Percentiles rank a stretch among this genome's conserved stretches.
Conservation (phyloP, 2,329 filamentous ascomycete species). For the Alternaria sp. region DNA sequence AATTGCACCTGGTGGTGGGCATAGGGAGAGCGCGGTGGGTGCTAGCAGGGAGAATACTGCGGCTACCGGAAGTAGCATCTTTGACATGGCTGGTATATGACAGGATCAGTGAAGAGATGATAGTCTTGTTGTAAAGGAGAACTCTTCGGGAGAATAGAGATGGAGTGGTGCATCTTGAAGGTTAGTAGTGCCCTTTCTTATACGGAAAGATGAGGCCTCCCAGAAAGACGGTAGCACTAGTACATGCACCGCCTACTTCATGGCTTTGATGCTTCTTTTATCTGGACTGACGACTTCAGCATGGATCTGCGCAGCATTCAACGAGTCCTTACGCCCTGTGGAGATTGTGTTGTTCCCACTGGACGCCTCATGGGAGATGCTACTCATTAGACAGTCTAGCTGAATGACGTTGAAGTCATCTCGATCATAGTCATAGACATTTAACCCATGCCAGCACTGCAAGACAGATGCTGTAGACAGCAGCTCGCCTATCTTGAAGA, state of each 20-base stretch:
- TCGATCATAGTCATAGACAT: not conserved
- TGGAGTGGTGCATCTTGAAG: not conserved
- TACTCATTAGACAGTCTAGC: not conserved
- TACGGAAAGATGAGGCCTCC: not conserved
- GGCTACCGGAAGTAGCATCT: not conserved
- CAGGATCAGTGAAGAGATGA: not conserved
- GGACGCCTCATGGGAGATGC: not conserved
- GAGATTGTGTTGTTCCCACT: not conserved
- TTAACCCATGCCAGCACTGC: not conserved
- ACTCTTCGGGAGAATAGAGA: not conserved
- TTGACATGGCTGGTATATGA: not conserved
- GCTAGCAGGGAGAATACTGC: not conserved
- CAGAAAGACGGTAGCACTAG: not conserved
- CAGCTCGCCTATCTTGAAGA: not conserved
- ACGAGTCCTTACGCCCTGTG: not conserved
- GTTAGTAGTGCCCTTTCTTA: not conserved
- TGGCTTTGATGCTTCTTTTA: not conserved
- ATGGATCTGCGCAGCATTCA: not conserved
- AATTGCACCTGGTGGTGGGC: conserved; percentile 29
- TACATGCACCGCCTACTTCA: not conserved
- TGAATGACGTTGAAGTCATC: not conserved
- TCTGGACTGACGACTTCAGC: not conserved
- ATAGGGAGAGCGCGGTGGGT: conserved; percentile 12
- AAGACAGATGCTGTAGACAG: not conserved
- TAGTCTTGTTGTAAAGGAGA: not conserved